Base-by-base conservation (phyloP, 805 yeast genomes). In the Hyphopichia homilentoma region DNA sequence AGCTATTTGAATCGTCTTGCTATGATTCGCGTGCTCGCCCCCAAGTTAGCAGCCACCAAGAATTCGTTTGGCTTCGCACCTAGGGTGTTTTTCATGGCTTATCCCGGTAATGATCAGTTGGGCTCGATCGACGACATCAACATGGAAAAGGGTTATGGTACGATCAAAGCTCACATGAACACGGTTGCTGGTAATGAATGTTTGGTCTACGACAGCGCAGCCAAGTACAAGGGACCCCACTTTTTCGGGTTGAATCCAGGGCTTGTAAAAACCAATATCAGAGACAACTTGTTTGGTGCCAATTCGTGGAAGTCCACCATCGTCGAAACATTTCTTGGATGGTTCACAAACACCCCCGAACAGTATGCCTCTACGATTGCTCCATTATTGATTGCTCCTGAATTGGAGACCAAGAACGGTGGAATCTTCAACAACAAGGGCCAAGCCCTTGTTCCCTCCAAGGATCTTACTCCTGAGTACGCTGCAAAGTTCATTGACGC, bases 141-240 rank as follows among this genome's bases (percentile, higher is more conserved):
- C 32, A 50, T 53, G 9, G 65, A 59, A 9, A 36, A 43, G 14
- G 34, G 31, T 1, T 65, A 65, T 41, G 44, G 47, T 7, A 45
- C 47, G 7, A 23, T 39, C 21, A 34, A 30, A 6, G 54, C 66
- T 3, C 71, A 65, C 35, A 52, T 55, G 60, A 62, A 48, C 30
- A 65, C 70, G 0, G 69, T 65, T n/a, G 70, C 70, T 2, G 68
- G 66, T 1, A 65, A 65, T 35, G 71, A 65, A 38, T 48, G 62
- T 1, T 36, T 65, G 16, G 67, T 64, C 2, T 24, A 31, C 20
- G 40, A 40, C 19, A 21, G 32, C 19, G 45, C 38, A 1, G 16
- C 33, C 8, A 37, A 38, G 16, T 51, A 45, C 30, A 44, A 52
- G 1, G 36, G 45, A 12, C 36, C 47, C n/a, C 35, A 50, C 25